Base-by-base conservation (phyloP, 192 early-diverging fungal genomes). In the Fimicolochytrium jonesii region DNA sequence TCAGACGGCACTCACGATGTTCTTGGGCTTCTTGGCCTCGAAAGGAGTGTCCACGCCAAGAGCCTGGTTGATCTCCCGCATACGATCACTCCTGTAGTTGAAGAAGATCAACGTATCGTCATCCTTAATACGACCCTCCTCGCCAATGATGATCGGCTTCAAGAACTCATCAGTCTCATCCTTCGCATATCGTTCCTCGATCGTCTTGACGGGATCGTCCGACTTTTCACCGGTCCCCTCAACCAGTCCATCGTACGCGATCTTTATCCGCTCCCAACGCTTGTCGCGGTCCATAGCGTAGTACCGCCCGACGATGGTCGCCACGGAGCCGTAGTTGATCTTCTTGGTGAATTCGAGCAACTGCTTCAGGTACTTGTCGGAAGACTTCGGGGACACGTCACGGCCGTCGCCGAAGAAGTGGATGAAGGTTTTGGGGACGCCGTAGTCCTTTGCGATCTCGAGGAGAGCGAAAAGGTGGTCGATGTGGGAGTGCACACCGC, bases 241-340 rank as follows among this genome's bases (percentile, higher is more conserved):
- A 31, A 89, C 87, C 68, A 98, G 74, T 34, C 81, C 93, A 47
- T 99, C 94, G 66, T 94, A 88, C 32, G 97, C 97, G 35, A 93
- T 75, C 82, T 95, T 86, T 47, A 98, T 70, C 51, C 97, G 86
- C 83, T 99, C 97, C 97, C 97, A 99, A 59, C 97, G 89, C 87
- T 99, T 99, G 77, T 99, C 97, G 72, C 97, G 91, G 75, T 99
- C 97, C 97, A 99, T 99, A 55, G 95, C 95, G 71, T 97, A 99
- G 87, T 99, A 99, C 46, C 97, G 87, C 26, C 97, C 97, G 10
- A 86, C 78, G 50, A 98, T 86, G 30, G 92, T 93, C 13, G 95
- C 94, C n/a, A 99, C 44, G 63, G 79, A 78, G 56, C 95, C 94
- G 76, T 94, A 97, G 22, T 64, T 48, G 47, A 75, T 69, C 57